Evolutionary conservation across 2,329 filamentous ascomycete genomes (phyloP), one percentile per base, ranked within the genome.

Genomic region (Pestalotiopsis sp.): DNA sequence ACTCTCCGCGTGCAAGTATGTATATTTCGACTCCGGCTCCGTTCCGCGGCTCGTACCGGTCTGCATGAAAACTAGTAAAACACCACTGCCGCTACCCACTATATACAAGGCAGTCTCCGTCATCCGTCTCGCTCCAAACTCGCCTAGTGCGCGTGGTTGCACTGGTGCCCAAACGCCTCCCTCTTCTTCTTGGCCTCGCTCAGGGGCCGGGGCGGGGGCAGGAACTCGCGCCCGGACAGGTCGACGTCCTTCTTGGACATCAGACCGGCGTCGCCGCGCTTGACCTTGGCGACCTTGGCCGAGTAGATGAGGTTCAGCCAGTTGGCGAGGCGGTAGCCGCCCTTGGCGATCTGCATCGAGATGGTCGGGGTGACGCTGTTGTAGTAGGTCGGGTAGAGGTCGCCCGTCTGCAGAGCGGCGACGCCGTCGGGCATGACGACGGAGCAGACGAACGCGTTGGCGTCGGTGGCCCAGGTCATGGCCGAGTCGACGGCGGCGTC

Each of bases 371-470:
- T 76, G 13, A 80, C 82, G 0, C 72, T 73, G 3, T 81, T 77
- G 69, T 83, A 85, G 73, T 86, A 85, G 23, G 76, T 75, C 0
- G 81, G 82, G 64, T 78, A 78, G 68, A 85, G 72, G 68, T 84
- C 82, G 68, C 75, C 71, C 2, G 76, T 77, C 63, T 79, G 74
- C 11, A 83, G 75, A 3, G 76, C 82, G 38, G 75, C 79, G 39
- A 75, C 74, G 4, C 83, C 83, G 36, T 80, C 70, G 0, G 81
- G 80, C 72, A 86, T 76, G 0, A 85, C 83, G 2, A 73, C 72
- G 23, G 69, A 75, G 70, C 78, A 83, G 39, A 87, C 79, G 69
- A 79, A 81, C n/a, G 72, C 72, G 71, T 85, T 83, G 3, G 79
- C 77, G 67, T 83, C 80, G 4, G 67, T 70, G 0, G 84, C 84